A percentile compares a stretch with the other conserved stretches of the same genome.
These are phyloP conservation scores for Arxiozyma telluris DNA, from an alignment of 1,139 yeast genomes.

Conservation along the genomic window DNA sequence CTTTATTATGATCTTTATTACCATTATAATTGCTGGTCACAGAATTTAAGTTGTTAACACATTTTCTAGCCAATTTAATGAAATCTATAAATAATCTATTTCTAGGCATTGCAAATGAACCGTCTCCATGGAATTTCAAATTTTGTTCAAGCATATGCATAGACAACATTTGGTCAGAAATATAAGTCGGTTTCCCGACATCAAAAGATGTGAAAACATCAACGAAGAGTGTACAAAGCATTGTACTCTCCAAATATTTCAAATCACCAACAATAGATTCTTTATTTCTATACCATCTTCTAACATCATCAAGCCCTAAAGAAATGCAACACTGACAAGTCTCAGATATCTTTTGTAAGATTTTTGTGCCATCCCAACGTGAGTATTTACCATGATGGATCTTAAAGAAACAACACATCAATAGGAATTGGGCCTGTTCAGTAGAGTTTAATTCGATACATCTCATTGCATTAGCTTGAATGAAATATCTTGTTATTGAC, in stretches of 20 bases:
- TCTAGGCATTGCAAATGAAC: neutral
- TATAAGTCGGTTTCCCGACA: constrained; percentile 20
- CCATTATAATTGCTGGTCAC: neutral
- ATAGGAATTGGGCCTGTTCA: constrained; percentile 22
- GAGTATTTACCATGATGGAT: constrained; percentile 6
- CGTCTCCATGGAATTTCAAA: neutral
- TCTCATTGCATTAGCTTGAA: constrained; percentile 13
- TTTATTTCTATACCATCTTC: constrained; percentile 14
- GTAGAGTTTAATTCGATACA: constrained; percentile 15
- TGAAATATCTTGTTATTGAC: constrained; percentile 11
- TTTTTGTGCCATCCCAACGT: constrained; percentile 9
- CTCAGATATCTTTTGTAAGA: constrained; percentile 7
- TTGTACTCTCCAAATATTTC: constrained; percentile 15
- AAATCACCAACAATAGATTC: constrained; percentile 11
- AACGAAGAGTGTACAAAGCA: constrained; percentile 23
- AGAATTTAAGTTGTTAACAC: constrained; percentile 10
- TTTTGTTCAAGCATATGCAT: neutral
- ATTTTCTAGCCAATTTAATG: constrained; percentile 9
- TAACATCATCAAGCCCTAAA: constrained; percentile 13
- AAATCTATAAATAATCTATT: constrained; percentile 9
- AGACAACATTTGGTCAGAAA: constrained; percentile 12
- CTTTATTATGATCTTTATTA: neutral
- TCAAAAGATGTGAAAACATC: constrained; percentile 23
- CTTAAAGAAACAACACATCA: constrained; percentile 14
- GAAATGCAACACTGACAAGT: constrained; percentile 12